Evolutionary conservation across 345 rosid species (phyloP), one percentile per base, ranked within the genome.

Genomic region (Eucalyptus albens): DNA sequence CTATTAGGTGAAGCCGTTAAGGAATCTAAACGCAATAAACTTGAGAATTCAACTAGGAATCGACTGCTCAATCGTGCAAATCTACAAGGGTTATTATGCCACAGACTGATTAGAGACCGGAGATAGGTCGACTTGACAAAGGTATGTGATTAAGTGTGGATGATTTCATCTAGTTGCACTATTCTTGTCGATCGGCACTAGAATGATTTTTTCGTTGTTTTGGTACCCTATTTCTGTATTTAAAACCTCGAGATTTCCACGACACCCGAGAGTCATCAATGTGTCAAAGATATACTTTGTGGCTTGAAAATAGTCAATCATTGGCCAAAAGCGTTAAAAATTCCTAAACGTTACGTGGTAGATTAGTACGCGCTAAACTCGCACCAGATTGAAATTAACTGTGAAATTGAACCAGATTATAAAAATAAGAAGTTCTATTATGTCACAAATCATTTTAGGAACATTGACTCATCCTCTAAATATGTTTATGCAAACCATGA

Each of bases 351-450:
- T 0, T 49, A 49, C 50, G 2, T 0, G 0, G 1, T 49, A 49
- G 50, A 12, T 0, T 49, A 49, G 5, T 0, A 47, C 12, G 14
- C 14, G 2, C 5, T 47, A 47, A 47, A 47, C 0, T 47, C 0
- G 14, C 14, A 5, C 50, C 1, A 47, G 0, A 0, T 47, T 47
- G 50, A 47, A 47, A 47, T 47, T 49, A 49, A 49, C 15, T 15
- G 0, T 12, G 50, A 49, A 49, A 49, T 49, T 49, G 15, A 49
- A 49, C 50, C 2, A 0, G 2, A 49, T 49, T 49, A 4, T 2
- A 13, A 0, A 49, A 49, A 49, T 49, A 0, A 0, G 5, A 49
- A 49, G 50, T 13, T 49, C 0, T 49, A 0, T 12, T 6, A 49
- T 49, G 0, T 49, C 0, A 49, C 5, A 12, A 12, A 4, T 49